These are phyloP conservation scores for Gleditsia sinensis DNA, from an alignment of 306 rosid genomes.

Conservation along the genomic window DNA sequence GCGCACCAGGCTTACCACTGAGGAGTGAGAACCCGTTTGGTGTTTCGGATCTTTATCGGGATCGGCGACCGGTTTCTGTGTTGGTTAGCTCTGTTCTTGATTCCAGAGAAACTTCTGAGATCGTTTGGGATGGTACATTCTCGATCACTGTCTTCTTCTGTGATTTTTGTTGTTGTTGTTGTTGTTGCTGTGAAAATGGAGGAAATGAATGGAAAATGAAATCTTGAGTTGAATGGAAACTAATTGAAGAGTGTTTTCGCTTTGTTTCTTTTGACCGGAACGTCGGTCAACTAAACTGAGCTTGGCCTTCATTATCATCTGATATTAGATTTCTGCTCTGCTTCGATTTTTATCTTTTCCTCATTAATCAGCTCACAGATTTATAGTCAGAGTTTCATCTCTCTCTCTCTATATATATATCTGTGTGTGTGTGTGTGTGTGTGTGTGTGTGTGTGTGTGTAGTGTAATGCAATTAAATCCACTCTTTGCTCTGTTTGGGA, in stretches of 20 bases:
- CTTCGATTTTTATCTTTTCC: constrained; percentile 32
- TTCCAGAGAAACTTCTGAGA: not conserved
- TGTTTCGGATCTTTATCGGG: constrained; percentile 62
- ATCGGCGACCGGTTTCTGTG: not conserved
- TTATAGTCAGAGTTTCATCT: constrained; percentile 9
- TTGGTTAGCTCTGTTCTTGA: constrained; percentile 33
- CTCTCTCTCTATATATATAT: not conserved
- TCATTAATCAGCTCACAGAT: constrained; percentile 2
- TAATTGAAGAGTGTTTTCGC: not conserved
- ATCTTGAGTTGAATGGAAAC: constrained; percentile 6
- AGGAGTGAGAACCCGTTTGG: no score
- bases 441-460: no score
- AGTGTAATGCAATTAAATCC: constrained; percentile 15
- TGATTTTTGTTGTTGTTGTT: not conserved
- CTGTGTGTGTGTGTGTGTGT: no score
- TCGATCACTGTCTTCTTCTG: constrained; percentile 3
- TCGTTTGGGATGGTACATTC: constrained; percentile 25
- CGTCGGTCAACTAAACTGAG: constrained; percentile 37
- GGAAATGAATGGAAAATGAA: constrained; percentile 14
- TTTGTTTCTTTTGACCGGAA: constrained; percentile 17
- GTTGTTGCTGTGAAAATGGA: not conserved
- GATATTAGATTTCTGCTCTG: not conserved
- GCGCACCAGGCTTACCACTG: no score
- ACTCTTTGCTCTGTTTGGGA: constrained; percentile 16
- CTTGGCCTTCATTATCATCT: constrained; percentile 14